phyloP scores from a whole-genome alignment of 148 eudicot genomes.

The Silene uniflora region DNA sequence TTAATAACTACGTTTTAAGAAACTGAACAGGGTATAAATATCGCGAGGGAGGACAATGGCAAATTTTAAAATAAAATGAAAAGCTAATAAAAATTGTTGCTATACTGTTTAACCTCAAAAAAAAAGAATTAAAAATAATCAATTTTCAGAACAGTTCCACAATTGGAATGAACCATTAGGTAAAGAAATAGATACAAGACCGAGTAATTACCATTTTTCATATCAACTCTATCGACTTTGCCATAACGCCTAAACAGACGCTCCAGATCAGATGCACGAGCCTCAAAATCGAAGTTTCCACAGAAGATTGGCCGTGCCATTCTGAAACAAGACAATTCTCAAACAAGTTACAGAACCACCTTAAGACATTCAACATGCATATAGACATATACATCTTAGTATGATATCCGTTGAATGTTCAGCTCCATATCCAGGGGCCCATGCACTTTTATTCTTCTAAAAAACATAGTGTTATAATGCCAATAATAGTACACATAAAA shows the following conservation, averaged over 20 bases:
- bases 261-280: conserved; percentile 51
- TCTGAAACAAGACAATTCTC: conserved; percentile 15
- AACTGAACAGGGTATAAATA: neutral
- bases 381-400: neutral
- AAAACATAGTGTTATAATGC: neutral
- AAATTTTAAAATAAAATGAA: no score
- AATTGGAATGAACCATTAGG: neutral
- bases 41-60: neutral
- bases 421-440: neutral
- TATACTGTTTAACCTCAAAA: neutral
- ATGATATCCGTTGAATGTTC: neutral
- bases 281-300: conserved; percentile 61
- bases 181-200: neutral
- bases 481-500: neutral
- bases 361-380: neutral
- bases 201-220: conserved; percentile 49
- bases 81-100: neutral
- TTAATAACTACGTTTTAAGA: neutral
- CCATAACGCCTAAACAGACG: conserved; percentile 59
- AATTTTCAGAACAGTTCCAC: neutral
- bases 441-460: neutral
- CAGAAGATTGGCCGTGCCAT: conserved; percentile 56
- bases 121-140: neutral
- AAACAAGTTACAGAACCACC: neutral
- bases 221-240: conserved; percentile 62